Base-by-base conservation (phyloP, 1,139 yeast species). In the Trichomonascaceae sp. region DNA sequence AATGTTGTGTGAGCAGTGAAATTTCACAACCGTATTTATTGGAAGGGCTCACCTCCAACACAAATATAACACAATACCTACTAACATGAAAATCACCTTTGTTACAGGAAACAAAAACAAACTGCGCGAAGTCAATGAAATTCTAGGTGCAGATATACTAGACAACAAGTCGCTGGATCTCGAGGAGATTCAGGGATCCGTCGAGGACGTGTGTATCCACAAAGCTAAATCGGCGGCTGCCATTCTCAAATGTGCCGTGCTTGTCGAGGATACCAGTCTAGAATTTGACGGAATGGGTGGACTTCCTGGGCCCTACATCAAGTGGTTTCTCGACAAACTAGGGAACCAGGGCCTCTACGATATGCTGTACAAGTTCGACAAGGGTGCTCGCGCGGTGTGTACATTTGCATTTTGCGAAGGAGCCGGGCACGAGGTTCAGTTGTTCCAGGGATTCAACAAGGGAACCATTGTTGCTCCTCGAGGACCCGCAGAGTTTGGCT, bases 241-340 rank as follows among this genome's bases (percentile, higher is more conserved):
- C 11, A 48, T 65, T 3, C 54, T 64, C 18, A 34, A 48, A n/a
- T 9, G 17, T 0, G 92, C 97, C 0, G 96, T 84, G 1, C 65
- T 92, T 36, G 95, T 87, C 2, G 99, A 92, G 53, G 99, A 92
- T 51, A 92, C 98, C 0, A 87, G 94, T 35, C 68, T 92, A 32
- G 84, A 79, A 6, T 92, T 80, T 56, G 69, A 67, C 37, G 95
- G 93, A 2, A 67, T 79, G 53, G 75, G 80, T 34, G 76, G 75
- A 13, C 68, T 92, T 37, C 99, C 99, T 1, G 99, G 99, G 5
- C 97, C 98, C 1, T 73, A 73, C 48, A 71, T 73, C 56, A 87
- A 87, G 57, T 87, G 97, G 97, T 87, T 87, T 59, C 69, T 81
- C 32, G 61, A 74, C 40, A 60, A 72, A 13, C 56, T 85, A 43